Conservation (phyloP, 495 filamentous ascomycete genomes). For the Geopyxis carbonaria region DNA sequence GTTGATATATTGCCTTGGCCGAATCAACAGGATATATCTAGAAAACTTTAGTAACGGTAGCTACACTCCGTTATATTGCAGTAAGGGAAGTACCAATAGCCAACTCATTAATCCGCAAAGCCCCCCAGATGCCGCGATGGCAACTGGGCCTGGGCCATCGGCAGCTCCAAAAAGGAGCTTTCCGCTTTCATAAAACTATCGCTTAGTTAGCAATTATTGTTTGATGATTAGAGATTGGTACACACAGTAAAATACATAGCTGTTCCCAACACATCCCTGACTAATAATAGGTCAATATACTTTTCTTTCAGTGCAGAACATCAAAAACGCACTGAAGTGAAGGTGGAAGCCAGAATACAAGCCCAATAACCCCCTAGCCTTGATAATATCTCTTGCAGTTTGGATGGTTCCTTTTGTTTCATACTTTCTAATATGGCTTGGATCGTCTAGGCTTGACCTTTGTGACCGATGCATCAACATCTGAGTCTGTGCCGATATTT, state of each 20-base stretch:
- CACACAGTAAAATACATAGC: constrained; percentile 70
- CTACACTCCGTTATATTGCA: constrained; percentile 1
- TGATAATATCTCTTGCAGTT: constrained; percentile 61
- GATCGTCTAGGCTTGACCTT: constrained; percentile 42
- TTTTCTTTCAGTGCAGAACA: neutral
- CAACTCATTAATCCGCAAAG: constrained; percentile 67
- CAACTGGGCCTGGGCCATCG: constrained; percentile 50
- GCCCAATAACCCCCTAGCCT: constrained; percentile 57
- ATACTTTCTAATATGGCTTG: constrained; percentile 40
- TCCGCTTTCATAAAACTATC: constrained; percentile 53
- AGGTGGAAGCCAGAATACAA: constrained; percentile 76
- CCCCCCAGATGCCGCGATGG: constrained; percentile 56
- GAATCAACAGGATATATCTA: constrained; percentile 64
- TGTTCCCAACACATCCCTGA: constrained; percentile 78
- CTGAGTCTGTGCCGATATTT: constrained; percentile 77
- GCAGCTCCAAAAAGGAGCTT: constrained; percentile 71
- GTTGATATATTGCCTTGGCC: constrained; percentile 67
- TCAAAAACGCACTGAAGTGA: constrained; percentile 47
- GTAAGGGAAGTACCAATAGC: constrained; percentile 51
- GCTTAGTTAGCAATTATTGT: constrained; percentile 2
- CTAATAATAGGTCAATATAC: constrained; percentile 20
- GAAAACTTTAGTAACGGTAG: constrained; percentile 4
- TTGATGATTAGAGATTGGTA: too few species aligned
- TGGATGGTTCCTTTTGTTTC: constrained; percentile 66
- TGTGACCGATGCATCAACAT: constrained; percentile 60